These are phyloP conservation scores for Rhodotorula sp. DNA, from an alignment of 1,284 basidiomycete genomes.

Conservation along the genomic window DNA sequence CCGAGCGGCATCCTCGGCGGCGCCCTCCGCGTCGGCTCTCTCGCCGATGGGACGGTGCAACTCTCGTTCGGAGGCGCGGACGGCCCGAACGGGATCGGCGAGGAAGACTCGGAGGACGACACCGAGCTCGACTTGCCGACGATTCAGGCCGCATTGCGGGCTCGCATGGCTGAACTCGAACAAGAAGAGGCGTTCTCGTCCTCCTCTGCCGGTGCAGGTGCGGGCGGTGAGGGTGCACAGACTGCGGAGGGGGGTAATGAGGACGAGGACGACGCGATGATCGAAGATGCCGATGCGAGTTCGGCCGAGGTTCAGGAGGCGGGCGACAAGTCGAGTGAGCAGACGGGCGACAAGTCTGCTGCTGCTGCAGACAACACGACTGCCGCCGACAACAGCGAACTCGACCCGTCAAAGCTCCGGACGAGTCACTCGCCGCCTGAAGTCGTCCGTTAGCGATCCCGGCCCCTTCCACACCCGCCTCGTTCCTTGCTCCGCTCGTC, in stretches of 20 bases:
- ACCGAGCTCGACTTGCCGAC: constrained; percentile 32
- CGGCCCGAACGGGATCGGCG: constrained; percentile 1
- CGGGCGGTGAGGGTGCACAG: neutral
- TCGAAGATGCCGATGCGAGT: neutral
- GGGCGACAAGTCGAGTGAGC: neutral
- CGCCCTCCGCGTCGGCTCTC: constrained; percentile 5
- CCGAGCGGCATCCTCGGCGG: constrained; percentile 12
- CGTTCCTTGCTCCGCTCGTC: neutral
- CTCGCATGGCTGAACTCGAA: constrained; percentile 37
- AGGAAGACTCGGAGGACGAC: constrained; percentile 32
- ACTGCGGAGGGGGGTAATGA: neutral
- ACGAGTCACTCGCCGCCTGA: constrained; percentile 8
- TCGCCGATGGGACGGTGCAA: neutral
- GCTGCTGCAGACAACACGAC: neutral
- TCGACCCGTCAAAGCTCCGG: constrained; percentile 6
- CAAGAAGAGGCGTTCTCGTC: constrained; percentile 13
- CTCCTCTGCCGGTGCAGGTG: neutral
- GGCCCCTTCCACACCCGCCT: neutral
- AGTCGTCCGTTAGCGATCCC: neutral
- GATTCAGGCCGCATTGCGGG: constrained; percentile 37
- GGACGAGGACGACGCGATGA: constrained; percentile 3
- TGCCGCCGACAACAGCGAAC: neutral
- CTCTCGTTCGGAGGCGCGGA: constrained; percentile 4
- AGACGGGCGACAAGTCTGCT: neutral
- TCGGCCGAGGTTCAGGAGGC: no score